Conservation (phyloP, 208 protist genomes). For the Acanthamoeba sp. region DNA sequence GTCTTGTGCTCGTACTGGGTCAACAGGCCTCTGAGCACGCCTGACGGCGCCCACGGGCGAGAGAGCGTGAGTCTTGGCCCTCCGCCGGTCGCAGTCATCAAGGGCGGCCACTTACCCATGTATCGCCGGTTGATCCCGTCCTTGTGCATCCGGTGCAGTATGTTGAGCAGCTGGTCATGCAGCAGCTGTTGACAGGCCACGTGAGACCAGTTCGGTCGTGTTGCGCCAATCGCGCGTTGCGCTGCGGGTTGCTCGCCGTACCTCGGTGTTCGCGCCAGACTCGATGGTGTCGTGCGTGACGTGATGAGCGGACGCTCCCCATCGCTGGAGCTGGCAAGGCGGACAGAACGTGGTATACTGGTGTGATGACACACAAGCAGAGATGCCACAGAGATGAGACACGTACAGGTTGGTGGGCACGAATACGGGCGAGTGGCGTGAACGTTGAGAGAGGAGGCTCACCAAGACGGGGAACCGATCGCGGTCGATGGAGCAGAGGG, state of each 20-base stretch:
- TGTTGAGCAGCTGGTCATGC: constrained; percentile 16
- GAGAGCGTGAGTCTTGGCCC: background rate
- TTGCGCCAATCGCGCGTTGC: too few species aligned
- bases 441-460: too few species aligned
- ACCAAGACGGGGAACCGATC: constrained; percentile 17
- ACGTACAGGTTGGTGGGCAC: too few species aligned
- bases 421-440: too few species aligned
- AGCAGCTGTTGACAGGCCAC: background rate
- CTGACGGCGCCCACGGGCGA: background rate
- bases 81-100: background rate
- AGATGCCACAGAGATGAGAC: background rate
- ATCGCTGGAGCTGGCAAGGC: background rate
- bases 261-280: background rate
- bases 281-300: constrained; percentile 44
- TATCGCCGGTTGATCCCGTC: constrained; percentile 68
- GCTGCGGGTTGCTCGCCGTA: background rate
- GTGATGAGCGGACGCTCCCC: background rate
- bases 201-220: too few species aligned
- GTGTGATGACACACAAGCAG: background rate
- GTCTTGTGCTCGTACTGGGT: background rate
- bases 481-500: background rate
- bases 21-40: background rate
- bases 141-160: constrained; percentile 74
- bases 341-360: constrained; percentile 35
- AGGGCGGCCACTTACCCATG: background rate